These are phyloP conservation scores for Magnusiomyces magnusii DNA, from an alignment of 1,139 yeast species.

Conservation along the genomic window DNA sequence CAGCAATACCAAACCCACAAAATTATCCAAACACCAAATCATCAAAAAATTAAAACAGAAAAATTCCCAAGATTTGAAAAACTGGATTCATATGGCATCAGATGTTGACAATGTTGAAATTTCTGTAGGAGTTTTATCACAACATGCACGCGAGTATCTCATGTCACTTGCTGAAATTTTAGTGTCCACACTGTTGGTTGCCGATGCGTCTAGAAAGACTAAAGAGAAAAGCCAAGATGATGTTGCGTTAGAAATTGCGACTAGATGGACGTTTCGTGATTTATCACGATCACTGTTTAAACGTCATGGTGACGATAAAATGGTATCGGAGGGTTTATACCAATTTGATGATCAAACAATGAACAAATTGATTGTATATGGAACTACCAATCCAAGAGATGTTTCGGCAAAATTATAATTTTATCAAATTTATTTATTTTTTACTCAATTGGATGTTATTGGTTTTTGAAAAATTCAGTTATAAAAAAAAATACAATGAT, in stretches of 20 bases:
- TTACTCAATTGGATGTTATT: no score
- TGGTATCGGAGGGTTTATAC: not conserved
- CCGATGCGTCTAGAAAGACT: slow-evolving; percentile 17
- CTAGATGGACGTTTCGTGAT: slow-evolving; percentile 16
- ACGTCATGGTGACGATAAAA: not conserved
- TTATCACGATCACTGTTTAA: slow-evolving; percentile 6
- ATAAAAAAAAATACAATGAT: no score
- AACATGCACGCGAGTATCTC: slow-evolving; percentile 20
- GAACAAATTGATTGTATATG: slow-evolving; percentile 17
- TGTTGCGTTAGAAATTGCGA: slow-evolving; percentile 18
- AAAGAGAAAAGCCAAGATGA: slow-evolving; percentile 1
- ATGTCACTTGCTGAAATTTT: slow-evolving; percentile 23
- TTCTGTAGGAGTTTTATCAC: slow-evolving; percentile 14
- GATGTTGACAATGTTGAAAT: slow-evolving; percentile 15
- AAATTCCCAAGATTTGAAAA: slow-evolving; percentile 2
- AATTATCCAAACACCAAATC: not conserved
- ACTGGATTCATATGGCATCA: slow-evolving; percentile 8
- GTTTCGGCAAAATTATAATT: not conserved
- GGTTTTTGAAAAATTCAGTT: no score
- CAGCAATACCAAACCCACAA: not conserved
- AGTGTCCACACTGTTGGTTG: slow-evolving; percentile 18
- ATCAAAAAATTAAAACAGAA: slow-evolving; percentile 6
- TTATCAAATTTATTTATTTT: not conserved
- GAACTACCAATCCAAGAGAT: not conserved
- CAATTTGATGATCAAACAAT: not conserved